Evolutionary conservation across 495 filamentous ascomycete genomes (phyloP), one percentile per base, ranked within the genome.

Genomic region (Cercophora samala): DNA sequence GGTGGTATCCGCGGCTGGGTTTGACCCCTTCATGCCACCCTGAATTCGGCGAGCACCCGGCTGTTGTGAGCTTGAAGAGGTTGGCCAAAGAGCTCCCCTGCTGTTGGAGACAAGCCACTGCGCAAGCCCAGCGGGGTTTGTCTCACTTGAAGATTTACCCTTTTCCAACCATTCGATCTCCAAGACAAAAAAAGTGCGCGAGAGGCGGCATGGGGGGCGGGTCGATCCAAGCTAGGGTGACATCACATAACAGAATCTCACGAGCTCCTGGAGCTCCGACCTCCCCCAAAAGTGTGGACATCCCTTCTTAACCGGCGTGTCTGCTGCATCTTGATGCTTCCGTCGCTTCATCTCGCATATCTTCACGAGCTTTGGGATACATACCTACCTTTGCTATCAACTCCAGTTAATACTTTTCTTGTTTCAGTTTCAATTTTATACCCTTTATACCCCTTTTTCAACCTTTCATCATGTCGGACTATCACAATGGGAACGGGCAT

Each of bases 401-500:
- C 22, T 18, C 22, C 19, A 9, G 21, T 18, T 15, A 56, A 3
- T 56, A 8, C 15, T 56, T 56, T 56, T 56, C 8, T 56, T 21
- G 1, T 56, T 56, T 60, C 24, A 59, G 1, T 56, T 56, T 60
- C 24, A 59, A 0, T 29, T 32, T n/a, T 11, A 60, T 22, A 15
- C 46, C 21, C 25, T 24, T 63, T 24, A 18, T 58, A 32, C 32
- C 37, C 29, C 19, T 9, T 29, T 53, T 24, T 46, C 26, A 29
- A 22, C 3, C 53, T 24, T 52, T 13, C 66, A 53, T 37, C 64
- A 42, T 62, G 53, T 19, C 64, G 60, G 64, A 53, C 4, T 25
- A 19, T 26, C 5, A 56, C 53, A 56, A 56, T 18, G 62, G 64
- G 4, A 69, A 73, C 58, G 71, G 65, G 1, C 54, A 52, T 8